These are phyloP conservation scores for Phoma sp. DNA, from an alignment of 2,329 filamentous ascomycete species.

Conservation along the genomic window DNA sequence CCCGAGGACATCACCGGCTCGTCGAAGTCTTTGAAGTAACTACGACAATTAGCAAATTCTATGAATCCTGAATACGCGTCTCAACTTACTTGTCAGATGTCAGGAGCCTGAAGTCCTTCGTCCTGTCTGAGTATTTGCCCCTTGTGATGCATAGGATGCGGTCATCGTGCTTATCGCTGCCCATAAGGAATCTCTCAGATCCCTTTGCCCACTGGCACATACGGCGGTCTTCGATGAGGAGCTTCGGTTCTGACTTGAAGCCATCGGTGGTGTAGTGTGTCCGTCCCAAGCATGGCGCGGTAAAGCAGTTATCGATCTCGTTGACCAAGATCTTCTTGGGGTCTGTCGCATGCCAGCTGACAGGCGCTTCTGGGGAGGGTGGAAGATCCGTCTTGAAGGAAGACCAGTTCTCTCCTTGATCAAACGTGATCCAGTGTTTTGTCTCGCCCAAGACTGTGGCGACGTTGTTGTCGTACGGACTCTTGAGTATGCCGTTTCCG, in stretches of 20 bases:
- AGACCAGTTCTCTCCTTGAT: slow-evolving; percentile 82
- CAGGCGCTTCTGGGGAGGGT: slow-evolving; percentile 62
- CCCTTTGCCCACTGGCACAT: slow-evolving; percentile 90
- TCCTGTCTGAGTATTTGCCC: slow-evolving; percentile 72
- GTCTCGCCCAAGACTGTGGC: slow-evolving; percentile 79
- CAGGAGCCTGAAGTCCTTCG: slow-evolving; percentile 77
- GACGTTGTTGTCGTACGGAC: slow-evolving; percentile 77
- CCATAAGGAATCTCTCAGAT: slow-evolving; percentile 74
- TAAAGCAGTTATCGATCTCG: slow-evolving; percentile 48
- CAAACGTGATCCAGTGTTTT: slow-evolving; percentile 81
- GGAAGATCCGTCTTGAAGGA: slow-evolving; percentile 68
- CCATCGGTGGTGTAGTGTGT: slow-evolving; percentile 82
- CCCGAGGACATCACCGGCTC: slow-evolving; percentile 80
- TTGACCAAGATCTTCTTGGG: slow-evolving; percentile 86
- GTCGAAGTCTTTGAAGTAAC: slow-evolving; percentile 71
- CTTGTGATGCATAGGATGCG: slow-evolving; percentile 81
- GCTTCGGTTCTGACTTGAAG: slow-evolving; percentile 72
- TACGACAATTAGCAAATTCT: slow-evolving; percentile 27
- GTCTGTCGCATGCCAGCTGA: slow-evolving; percentile 84
- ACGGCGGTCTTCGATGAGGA: slow-evolving; percentile 70
- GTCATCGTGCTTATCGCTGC: slow-evolving; percentile 67
- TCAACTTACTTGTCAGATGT: slow-evolving; percentile 70
- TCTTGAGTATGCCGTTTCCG: slow-evolving; percentile 69
- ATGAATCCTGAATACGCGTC: neutral
- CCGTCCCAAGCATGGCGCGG: slow-evolving; percentile 50